phyloP scores from a whole-genome alignment of 164 flowering plant genomes.

The Vitis cinerea region DNA sequence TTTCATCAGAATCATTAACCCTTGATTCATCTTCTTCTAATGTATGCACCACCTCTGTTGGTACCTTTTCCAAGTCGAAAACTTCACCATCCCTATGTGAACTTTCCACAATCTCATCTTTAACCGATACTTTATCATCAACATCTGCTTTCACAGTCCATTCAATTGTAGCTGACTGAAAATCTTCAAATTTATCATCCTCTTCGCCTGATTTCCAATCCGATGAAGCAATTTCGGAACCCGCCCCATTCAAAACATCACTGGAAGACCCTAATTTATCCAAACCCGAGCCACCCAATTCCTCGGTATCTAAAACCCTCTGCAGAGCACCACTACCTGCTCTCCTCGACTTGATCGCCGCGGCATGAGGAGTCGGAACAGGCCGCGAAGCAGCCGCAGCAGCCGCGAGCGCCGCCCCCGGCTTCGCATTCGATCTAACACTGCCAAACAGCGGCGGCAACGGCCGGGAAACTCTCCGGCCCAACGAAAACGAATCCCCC shows the following conservation, averaged over 20 bases:
- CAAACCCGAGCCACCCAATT: conserved; percentile 9
- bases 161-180: conserved; percentile 1
- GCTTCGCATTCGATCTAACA: conserved; percentile 65
- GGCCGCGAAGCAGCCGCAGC: conserved; percentile 91
- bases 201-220: conserved; percentile 9
- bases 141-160: background rate
- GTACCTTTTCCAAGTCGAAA: background rate
- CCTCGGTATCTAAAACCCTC: conserved; percentile 16
- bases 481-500: conserved; percentile 22
- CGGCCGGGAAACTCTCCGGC: conserved; percentile 32
- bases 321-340: conserved; percentile 22
- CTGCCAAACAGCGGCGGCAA: conserved; percentile 54
- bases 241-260: conserved; percentile 10
- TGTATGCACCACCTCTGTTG: background rate
- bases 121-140: background rate
- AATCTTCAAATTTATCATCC: conserved; percentile 12
- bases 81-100: background rate
- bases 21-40: background rate
- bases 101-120: background rate
- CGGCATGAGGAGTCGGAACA: conserved; percentile 74
- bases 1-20: conserved; percentile 1
- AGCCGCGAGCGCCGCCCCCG: conserved; percentile 98
- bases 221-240: background rate
- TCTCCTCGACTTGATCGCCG: conserved; percentile 80
- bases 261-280: conserved; percentile 8